Base-by-base conservation (phyloP, 495 filamentous ascomycete species). In the Opeltia flavorubescens region DNA sequence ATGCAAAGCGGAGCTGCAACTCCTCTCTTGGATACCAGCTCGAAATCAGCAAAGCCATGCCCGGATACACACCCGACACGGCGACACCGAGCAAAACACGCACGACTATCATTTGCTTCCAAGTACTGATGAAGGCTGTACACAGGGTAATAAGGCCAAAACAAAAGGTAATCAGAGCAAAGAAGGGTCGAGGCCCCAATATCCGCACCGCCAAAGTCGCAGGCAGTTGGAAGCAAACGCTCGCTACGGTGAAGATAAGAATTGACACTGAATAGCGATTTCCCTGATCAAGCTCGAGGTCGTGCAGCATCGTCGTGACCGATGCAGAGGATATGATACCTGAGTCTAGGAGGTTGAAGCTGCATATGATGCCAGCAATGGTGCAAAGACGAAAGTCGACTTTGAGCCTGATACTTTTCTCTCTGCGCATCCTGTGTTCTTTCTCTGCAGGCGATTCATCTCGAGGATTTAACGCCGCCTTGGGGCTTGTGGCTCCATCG, bases 261-360 rank as follows among this genome's bases (percentile, higher is more conserved):
- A 89, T 87, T 23, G 79, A 69, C 13, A 86, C 73, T 7, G 76
- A 81, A 59, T 81, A 84, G 17, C 77, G 70, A 17, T 76, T 76
- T 9, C 79, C 80, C 29, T 60, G 50, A 27, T 74, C 69, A 26
- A 87, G 66, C 8, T 71, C 70, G 27, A 86, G 66, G 57, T 87
- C 81, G 3, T 58, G 43, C 24, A 78, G 65, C 78, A 86, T 81
- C n/a, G 72, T 80, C 1, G 83, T 86, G 29, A 86, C 81, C 6
- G 81, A 80, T 0, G 83, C 83, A 11, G 75, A 80, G 4, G 78
- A 82, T n/a, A 88, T 75, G 45, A 89, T 78, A n/a, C 79, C 81
- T 34, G 72, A 77, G 62, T 86, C 83, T 7, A 87, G 66, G 30
- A 89, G 63, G 59, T 86, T 79, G 25, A 87, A 69, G 50, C 74